Conservation (phyloP, 306 rosid genomes). For the Cajanus cajan region DNA sequence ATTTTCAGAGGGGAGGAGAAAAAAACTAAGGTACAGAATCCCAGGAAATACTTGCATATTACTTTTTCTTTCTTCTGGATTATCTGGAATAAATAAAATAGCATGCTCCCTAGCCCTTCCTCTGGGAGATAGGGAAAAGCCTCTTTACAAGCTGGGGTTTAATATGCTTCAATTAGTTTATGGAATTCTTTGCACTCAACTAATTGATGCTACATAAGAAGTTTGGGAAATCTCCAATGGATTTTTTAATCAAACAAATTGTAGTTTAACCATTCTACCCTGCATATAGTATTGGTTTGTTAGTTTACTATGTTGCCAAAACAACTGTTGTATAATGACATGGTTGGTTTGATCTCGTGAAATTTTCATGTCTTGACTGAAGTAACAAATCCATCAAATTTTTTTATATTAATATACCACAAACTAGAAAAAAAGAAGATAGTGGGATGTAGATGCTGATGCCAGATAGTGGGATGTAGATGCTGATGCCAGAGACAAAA, state of each 20-base stretch:
- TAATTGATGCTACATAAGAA: not conserved
- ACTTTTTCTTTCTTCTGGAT: slow-evolving; percentile 7
- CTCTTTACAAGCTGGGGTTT: not conserved
- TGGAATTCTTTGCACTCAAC: slow-evolving; percentile 6
- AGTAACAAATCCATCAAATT: not conserved
- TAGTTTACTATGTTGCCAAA: not conserved
- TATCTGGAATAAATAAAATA: slow-evolving; percentile 14
- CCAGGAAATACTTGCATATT: not conserved
- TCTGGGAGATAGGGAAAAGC: not conserved
- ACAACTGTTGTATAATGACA: not conserved
- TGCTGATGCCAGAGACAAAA: not conserved
- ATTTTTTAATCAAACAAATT: not conserved
- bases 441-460: not conserved
- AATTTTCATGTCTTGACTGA: not conserved
- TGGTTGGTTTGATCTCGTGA: not conserved
- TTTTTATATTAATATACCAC: not conserved
- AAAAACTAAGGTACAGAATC: slow-evolving; percentile 70
- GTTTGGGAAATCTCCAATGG: too few relatives aligned
- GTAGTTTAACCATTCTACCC: not conserved
- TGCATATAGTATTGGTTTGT: not conserved
- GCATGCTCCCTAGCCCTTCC: not conserved
- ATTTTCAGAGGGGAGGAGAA: slow-evolving; percentile 81
- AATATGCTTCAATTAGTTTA: not conserved
- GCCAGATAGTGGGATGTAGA: not conserved
- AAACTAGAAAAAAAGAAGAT: not conserved